phyloP scores from a whole-genome alignment of 164 flowering plant species.

The Stephania yunnanensis region DNA sequence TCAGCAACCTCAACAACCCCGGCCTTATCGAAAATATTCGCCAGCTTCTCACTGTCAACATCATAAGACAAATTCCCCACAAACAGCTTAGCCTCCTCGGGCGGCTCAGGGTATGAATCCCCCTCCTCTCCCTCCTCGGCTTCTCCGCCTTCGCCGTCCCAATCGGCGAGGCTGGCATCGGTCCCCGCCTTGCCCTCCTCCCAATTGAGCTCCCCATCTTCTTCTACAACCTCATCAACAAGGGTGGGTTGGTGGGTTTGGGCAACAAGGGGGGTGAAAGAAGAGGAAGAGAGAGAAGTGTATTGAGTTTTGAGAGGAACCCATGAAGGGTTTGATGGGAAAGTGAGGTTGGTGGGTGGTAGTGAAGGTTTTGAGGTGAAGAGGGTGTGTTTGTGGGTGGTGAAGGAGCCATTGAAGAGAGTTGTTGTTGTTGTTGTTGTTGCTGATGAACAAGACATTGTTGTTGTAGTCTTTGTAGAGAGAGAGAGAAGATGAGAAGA shows the following conservation, averaged over 20 bases:
- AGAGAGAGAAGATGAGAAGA: constrained; percentile 9
- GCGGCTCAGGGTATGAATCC: constrained; percentile 35
- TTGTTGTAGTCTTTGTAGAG: constrained; percentile 1
- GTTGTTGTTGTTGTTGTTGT: constrained; percentile 19
- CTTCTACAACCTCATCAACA: constrained; percentile 18
- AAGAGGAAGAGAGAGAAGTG: constrained; percentile 9
- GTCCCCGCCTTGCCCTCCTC: constrained; percentile 13
- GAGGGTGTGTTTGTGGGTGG: constrained; percentile 29
- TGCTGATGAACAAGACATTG: constrained; percentile 29
- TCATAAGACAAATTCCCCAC: constrained; percentile 94
- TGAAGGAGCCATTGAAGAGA: constrained; percentile 20
- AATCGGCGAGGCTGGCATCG: constrained; percentile 5
- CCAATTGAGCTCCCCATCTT: constrained; percentile 11
- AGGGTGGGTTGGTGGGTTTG: constrained; percentile 28
- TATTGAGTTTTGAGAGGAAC: constrained; percentile 19
- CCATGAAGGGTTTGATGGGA: constrained; percentile 18
- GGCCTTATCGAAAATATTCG: constrained; percentile 64
- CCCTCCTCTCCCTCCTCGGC: constrained; percentile 15
- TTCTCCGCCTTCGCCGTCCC: constrained; percentile 9
- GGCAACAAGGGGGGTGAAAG: constrained; percentile 30
- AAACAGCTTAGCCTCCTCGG: constrained; percentile 78
- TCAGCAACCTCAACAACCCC: constrained; percentile 83
- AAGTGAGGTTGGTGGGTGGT: constrained; percentile 28
- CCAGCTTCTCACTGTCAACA: constrained; percentile 60
- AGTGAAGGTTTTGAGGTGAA: constrained; percentile 25